Conservation (phyloP, 2,329 filamentous ascomycete genomes). For the Akanthomyces uredinophilus region DNA sequence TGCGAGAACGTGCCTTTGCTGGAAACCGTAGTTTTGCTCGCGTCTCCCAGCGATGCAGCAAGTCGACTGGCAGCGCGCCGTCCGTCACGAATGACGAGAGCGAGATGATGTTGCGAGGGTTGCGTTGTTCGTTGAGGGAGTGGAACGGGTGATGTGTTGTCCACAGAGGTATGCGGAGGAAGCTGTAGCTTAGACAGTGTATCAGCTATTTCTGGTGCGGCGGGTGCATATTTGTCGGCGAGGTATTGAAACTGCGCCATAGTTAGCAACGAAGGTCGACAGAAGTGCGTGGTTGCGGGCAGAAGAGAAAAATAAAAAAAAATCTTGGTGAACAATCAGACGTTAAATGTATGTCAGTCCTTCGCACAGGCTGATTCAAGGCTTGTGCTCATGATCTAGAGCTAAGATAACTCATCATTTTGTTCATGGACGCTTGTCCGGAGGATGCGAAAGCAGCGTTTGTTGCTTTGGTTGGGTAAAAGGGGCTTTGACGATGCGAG, state of each 20-base stretch:
- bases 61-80: slow-evolving; percentile 53
- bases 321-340: slow-evolving; percentile 23
- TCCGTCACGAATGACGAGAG: slow-evolving; percentile 60
- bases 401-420: slow-evolving; percentile 55
- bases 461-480: slow-evolving; percentile 6
- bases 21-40: slow-evolving; percentile 47
- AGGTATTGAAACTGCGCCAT: slow-evolving; percentile 53
- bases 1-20: slow-evolving; percentile 44
- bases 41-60: slow-evolving; percentile 39
- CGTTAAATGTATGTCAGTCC: slow-evolving; percentile 54
- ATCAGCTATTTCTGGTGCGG: slow-evolving; percentile 60
- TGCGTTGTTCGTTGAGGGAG: slow-evolving; percentile 44
- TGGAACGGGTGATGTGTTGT: slow-evolving; percentile 48
- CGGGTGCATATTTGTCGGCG: slow-evolving; percentile 63
- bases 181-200: slow-evolving; percentile 63
- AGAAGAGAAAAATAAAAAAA: slow-evolving; percentile 14
- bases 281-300: not conserved
- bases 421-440: slow-evolving; percentile 18
- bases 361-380: slow-evolving; percentile 39
- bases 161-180: slow-evolving; percentile 46
- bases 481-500: not conserved
- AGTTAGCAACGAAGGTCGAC: not conserved
- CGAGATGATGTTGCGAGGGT: slow-evolving; percentile 48
- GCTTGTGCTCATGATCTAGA: slow-evolving; percentile 73
- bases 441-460: slow-evolving; percentile 10